These are phyloP conservation scores for Harrya chromipes DNA, from an alignment of 768 basidiomycete genomes.

Conservation along the genomic window DNA sequence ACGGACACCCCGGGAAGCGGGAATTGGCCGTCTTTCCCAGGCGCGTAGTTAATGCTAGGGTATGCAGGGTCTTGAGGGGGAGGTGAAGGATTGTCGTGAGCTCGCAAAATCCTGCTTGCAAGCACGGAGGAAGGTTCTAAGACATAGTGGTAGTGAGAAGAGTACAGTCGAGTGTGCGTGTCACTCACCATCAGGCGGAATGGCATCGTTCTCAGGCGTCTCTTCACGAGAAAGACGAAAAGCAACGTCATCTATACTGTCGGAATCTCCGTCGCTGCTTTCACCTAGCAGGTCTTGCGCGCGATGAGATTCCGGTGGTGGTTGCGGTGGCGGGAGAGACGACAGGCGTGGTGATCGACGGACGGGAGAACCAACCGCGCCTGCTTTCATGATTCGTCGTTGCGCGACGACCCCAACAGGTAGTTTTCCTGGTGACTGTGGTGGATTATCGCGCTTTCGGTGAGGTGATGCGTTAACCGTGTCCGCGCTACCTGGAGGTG, in stretches of 20 bases:
- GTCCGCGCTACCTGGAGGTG: conserved; percentile 37
- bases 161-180: neutral
- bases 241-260: conserved; percentile 22
- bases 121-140: conserved; percentile 67
- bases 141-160: conserved; percentile 5
- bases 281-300: conserved; percentile 14
- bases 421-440: conserved; percentile 52
- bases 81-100: conserved; percentile 76
- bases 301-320: conserved; percentile 15
- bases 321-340: conserved; percentile 31
- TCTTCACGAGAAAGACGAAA: conserved; percentile 34
- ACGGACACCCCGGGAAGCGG: conserved; percentile 9
- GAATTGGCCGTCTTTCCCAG: conserved; percentile 18
- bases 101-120: conserved; percentile 62
- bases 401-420: conserved; percentile 35
- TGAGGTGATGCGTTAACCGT: conserved; percentile 42
- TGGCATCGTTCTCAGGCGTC: conserved; percentile 48
- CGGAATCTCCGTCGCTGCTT: conserved; percentile 33
- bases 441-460: conserved; percentile 48
- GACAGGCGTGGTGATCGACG: conserved; percentile 54
- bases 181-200: conserved; percentile 45
- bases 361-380: conserved; percentile 31
- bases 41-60: conserved; percentile 13
- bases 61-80: conserved; percentile 37
- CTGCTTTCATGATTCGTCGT: conserved; percentile 27